Base-by-base conservation (phyloP, 1,139 yeast genomes). In the Magnusiomyces suaveolens region DNA sequence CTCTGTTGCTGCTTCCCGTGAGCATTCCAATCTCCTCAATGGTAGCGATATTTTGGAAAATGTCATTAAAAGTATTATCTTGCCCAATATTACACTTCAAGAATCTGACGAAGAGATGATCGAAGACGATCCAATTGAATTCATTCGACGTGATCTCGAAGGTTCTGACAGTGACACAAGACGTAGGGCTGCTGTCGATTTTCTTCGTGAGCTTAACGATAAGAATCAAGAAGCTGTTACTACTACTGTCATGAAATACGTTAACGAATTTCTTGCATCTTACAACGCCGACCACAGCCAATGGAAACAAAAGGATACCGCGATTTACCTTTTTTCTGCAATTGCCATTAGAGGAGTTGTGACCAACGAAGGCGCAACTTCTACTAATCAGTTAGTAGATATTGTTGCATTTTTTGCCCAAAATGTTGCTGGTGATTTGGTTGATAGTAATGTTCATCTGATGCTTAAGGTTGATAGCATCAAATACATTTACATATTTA, bases 121-220 rank as follows among this genome's bases (percentile, higher is more conserved):
- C 69, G 98, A 92, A 70, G 98, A 94, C 69, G 98, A 94, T 66
- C 98, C 98, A 44, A 84, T 92, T 53, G 94, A 87, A 63, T 94
- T 77, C 66, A 92, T 89, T 21, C 79, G 97, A 64, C 79, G 95
- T 57, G 98, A 94, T 69, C 74, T 94, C 55, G 98, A 92, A 72
- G 98, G 97, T 2, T 84, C 96, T 0, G 97, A 92, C 66, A 81
- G 85, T 41, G 97, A 90, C 64, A 85, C 97, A 1, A 80, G 98
- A 69, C 79, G 97, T 69, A 81, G 95, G 62, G 82, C 96, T 0
- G 84, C 97, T 18, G 87, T 95, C 0, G 97, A 89, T 64, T 89
- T 94, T 64, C 74, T 94, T 61, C 80, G 95, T 60, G 96, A 89
- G 64, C 77, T 94, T 62, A 87, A 89, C 62, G 89, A 83, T 54